Conservation (phyloP, 176 grass and related monocot species). For the Coix lacrymajobi region DNA sequence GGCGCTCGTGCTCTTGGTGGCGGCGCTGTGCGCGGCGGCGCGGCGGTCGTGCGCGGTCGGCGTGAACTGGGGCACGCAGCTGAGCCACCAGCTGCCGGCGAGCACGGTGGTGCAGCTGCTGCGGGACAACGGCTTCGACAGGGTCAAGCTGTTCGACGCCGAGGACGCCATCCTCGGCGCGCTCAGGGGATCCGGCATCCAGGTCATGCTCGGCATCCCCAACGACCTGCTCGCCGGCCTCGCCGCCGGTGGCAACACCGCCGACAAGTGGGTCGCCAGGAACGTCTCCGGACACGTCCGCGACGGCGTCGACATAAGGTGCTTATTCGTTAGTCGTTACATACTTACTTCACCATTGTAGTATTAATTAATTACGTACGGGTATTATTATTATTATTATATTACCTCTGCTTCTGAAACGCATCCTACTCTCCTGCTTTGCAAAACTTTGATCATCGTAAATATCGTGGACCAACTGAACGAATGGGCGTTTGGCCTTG, state of each 20-base stretch:
- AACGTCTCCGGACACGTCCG: slow-evolving; percentile 60
- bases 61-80: slow-evolving; percentile 81
- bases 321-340: not conserved
- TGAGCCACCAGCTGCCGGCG: slow-evolving; percentile 61
- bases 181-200: slow-evolving; percentile 47
- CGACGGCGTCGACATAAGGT: slow-evolving; percentile 83
- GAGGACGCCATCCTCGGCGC: slow-evolving; percentile 52
- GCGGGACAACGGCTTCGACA: slow-evolving; percentile 65
- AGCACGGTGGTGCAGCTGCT: slow-evolving; percentile 67
- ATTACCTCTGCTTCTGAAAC: not conserved
- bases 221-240: slow-evolving; percentile 66
- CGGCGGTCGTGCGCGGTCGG: slow-evolving; percentile 36
- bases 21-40: slow-evolving; percentile 23
- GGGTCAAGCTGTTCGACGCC: slow-evolving; percentile 85
- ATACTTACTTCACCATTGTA: no score
- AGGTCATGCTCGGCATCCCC: slow-evolving; percentile 93
- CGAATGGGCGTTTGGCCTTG: not conserved
- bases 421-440: not conserved
- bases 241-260: slow-evolving; percentile 34
- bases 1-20: no score
- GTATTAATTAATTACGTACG: no score
- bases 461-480: not conserved
- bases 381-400: no score
- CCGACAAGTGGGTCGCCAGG: slow-evolving; percentile 61
- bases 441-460: not conserved